phyloP scores from a whole-genome alignment of 2,329 filamentous ascomycete species.

The Esteya vermicola region DNA sequence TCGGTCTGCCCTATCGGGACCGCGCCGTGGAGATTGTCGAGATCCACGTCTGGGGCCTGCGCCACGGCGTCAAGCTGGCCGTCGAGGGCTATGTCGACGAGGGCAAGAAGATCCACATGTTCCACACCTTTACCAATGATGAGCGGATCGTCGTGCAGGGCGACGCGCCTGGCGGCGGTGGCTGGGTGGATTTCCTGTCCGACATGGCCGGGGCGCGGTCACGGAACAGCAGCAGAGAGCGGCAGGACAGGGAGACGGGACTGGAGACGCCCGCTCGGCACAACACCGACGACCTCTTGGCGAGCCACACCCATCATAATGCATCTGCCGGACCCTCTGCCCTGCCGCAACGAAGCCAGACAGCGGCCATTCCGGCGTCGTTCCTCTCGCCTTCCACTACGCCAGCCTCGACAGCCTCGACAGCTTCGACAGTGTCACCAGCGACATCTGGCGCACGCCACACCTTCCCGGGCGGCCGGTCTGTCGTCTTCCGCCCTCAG shows the following conservation, averaged over 20 bases:
- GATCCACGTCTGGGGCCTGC: constrained; percentile 77
- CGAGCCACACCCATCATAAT: background rate
- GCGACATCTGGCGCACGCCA: too few relatives aligned
- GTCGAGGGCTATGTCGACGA: constrained; percentile 81
- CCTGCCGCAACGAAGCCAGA: too few relatives aligned
- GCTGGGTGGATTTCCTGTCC: constrained; percentile 36
- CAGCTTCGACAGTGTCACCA: too few relatives aligned
- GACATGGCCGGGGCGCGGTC: constrained; percentile 27
- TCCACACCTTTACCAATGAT: constrained; percentile 63
- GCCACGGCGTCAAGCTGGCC: constrained; percentile 75
- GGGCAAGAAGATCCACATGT: constrained; percentile 69
- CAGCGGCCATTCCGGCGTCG: constrained; percentile 1
- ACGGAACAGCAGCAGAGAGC: background rate
- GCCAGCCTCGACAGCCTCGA: too few relatives aligned
- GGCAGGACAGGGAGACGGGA: background rate
- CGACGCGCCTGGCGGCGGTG: constrained; percentile 32
- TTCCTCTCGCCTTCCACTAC: too few relatives aligned
- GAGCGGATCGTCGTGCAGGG: constrained; percentile 59
- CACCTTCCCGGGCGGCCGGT: constrained; percentile 46
- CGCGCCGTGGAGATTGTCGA: constrained; percentile 73
- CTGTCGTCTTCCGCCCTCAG: constrained; percentile 63
- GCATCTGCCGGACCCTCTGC: too few relatives aligned
- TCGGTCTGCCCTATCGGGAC: too few relatives aligned
- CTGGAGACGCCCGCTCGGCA: too few relatives aligned
- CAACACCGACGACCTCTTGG: background rate